phyloP scores from a whole-genome alignment of 148 eudicot genomes.

The Chenopodium berlandieri region DNA sequence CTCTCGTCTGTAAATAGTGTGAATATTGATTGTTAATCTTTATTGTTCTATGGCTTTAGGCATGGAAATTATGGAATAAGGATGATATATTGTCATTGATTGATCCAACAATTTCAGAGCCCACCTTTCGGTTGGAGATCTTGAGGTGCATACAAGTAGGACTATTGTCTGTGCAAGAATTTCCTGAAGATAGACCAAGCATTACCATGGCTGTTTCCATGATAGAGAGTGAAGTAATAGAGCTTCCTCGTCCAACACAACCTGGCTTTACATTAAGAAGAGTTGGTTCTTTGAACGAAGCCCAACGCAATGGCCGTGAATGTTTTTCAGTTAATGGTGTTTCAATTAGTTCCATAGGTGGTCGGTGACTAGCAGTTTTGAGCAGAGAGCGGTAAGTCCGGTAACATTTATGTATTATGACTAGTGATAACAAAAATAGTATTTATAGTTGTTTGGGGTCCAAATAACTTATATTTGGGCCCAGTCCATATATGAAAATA shows the following conservation, averaged over 20 bases:
- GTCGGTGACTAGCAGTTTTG: neutral
- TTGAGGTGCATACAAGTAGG: conserved; percentile 37
- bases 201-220: conserved; percentile 12
- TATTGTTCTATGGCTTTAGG: conserved; percentile 13
- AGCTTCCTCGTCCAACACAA: neutral
- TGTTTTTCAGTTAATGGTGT: neutral
- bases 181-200: conserved; percentile 27
- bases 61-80: conserved; percentile 32
- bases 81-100: conserved; percentile 16
- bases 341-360: neutral
- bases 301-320: too few relatives aligned
- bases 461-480: too few relatives aligned
- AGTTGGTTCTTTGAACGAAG: too few relatives aligned
- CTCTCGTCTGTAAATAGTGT: too few relatives aligned
- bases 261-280: conserved; percentile 16
- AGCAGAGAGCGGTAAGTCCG: too few relatives aligned
- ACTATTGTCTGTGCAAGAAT: conserved; percentile 34
- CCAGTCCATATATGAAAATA: too few relatives aligned
- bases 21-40: too few relatives aligned
- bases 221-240: neutral
- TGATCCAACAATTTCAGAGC: neutral
- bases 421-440: too few relatives aligned
- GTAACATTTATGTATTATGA: too few relatives aligned
- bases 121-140: conserved; percentile 8
- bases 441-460: too few relatives aligned